Conservation (phyloP, 2,329 filamentous ascomycete species). For the Teratosphaeria viscida region DNA sequence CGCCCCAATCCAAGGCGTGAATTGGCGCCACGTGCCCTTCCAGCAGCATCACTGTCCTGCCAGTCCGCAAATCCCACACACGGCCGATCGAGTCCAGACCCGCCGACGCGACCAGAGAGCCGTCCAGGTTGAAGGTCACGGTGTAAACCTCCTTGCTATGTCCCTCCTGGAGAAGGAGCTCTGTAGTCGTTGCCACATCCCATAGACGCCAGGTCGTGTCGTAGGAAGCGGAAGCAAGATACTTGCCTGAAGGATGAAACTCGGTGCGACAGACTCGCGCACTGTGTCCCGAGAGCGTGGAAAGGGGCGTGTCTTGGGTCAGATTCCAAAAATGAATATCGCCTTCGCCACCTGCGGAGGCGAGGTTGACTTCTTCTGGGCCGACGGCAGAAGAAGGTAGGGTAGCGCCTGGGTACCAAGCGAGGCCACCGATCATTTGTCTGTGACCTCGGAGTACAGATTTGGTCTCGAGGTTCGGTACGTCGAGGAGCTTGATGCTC, state of each 20-base stretch:
- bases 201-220: conserved; percentile 96
- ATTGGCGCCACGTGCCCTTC: conserved; percentile 91
- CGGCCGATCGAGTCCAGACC: conserved; percentile 89
- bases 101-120: conserved; percentile 81
- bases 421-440: conserved; percentile 78
- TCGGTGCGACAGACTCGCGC: conserved; percentile 85
- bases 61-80: conserved; percentile 89
- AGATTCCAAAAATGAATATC: conserved; percentile 85
- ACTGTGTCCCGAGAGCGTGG: conserved; percentile 72
- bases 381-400: conserved; percentile 61
- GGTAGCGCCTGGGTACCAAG: conserved; percentile 81
- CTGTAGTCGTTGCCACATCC: conserved; percentile 78
- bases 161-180: conserved; percentile 82
- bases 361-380: conserved; percentile 62
- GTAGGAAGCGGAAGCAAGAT: conserved; percentile 84
- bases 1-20: conserved; percentile 83
- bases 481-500: conserved; percentile 72
- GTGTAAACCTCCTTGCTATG: conserved; percentile 90
- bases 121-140: conserved; percentile 81
- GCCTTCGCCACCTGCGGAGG: conserved; percentile 82
- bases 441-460: conserved; percentile 71
- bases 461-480: conserved; percentile 72
- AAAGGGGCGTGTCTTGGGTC: conserved; percentile 71
- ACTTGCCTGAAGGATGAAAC: conserved; percentile 85
- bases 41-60: conserved; percentile 88